Conservation (phyloP, 768 basidiomycete genomes). For the Suillus subalutaceus region DNA sequence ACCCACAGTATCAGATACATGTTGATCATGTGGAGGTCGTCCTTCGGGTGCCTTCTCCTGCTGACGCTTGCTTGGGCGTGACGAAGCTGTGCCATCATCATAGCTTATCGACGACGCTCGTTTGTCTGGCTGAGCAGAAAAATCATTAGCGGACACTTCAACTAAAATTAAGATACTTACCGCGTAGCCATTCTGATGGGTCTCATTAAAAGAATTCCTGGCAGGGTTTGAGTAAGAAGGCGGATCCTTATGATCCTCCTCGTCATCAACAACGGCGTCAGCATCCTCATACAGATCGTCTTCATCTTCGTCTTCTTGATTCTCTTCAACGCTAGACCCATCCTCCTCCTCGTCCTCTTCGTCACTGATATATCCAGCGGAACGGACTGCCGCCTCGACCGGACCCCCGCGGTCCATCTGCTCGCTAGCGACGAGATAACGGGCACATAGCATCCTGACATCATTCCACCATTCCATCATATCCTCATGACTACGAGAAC, state of each 20-base stretch:
- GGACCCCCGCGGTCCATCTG: conserved; percentile 91
- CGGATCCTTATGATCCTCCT: conserved; percentile 49
- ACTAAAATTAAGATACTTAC: conserved; percentile 43
- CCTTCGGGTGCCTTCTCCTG: conserved; percentile 77
- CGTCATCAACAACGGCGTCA: conserved; percentile 39
- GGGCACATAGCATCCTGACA: conserved; percentile 87
- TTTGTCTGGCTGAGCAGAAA: conserved; percentile 47
- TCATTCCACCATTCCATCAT: conserved; percentile 99
- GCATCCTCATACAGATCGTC: conserved; percentile 47
- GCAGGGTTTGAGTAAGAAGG: conserved; percentile 62
- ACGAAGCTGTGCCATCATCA: conserved; percentile 26
- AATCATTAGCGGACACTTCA: conserved; percentile 13
- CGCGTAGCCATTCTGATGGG: conserved; percentile 58
- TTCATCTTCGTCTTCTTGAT: conserved; percentile 52
- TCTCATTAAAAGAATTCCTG: conserved; percentile 44
- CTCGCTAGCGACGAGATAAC: conserved; percentile 94
- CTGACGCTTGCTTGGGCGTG: conserved; percentile 59
- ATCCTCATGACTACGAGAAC: conserved; percentile 86
- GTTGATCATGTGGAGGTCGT: conserved; percentile 36
- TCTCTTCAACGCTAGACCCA: conserved; percentile 51
- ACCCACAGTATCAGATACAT: conserved; percentile 15
- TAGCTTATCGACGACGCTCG: conserved; percentile 25
- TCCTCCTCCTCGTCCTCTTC: conserved; percentile 68
- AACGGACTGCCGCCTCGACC: conserved; percentile 88
- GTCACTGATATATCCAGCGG: conserved; percentile 86